phyloP scores from a whole-genome alignment of 75 land plant species.

The Isoetes taiwanensis region DNA sequence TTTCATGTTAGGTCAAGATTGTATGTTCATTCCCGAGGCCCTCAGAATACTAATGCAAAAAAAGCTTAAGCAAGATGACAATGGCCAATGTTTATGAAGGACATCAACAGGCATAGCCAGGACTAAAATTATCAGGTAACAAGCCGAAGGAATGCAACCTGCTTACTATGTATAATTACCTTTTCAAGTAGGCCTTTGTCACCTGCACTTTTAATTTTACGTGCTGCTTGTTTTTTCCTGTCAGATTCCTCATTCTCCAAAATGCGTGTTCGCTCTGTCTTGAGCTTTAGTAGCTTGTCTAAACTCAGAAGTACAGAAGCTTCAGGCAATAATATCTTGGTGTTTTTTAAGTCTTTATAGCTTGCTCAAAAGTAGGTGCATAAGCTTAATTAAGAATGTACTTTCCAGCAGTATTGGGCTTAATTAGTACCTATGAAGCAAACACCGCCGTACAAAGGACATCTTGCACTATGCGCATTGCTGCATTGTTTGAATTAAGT shows the following conservation, averaged over 20 bases:
- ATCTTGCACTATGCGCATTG: too few species aligned
- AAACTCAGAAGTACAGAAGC: background rate
- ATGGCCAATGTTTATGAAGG: too few species aligned
- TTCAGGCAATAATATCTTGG: background rate
- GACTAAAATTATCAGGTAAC: background rate
- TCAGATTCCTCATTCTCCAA: conserved; percentile 3
- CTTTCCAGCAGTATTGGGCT: too few species aligned
- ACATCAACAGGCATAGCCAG: background rate
- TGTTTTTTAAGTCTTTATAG: background rate
- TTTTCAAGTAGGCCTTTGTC: conserved; percentile 10
- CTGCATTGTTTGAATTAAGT: too few species aligned
- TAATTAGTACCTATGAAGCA: too few species aligned
- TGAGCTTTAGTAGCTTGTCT: conserved; percentile 15
- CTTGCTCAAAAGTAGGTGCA: background rate
- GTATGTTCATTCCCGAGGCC: too few species aligned
- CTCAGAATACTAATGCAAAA: too few species aligned
- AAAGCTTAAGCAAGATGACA: too few species aligned
- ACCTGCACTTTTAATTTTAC: conserved; percentile 2
- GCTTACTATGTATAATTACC: background rate
- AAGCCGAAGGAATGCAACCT: background rate
- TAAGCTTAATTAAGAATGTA: too few species aligned
- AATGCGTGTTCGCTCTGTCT: conserved; percentile 9
- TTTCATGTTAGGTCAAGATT: too few species aligned
- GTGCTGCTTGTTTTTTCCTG: background rate
- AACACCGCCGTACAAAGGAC: too few species aligned